A percentile compares a stretch with the other conserved stretches of the same genome.
These are phyloP conservation scores for Cladosporium velox DNA, from an alignment of 2,329 filamentous ascomycete genomes.

Conservation along the genomic window DNA sequence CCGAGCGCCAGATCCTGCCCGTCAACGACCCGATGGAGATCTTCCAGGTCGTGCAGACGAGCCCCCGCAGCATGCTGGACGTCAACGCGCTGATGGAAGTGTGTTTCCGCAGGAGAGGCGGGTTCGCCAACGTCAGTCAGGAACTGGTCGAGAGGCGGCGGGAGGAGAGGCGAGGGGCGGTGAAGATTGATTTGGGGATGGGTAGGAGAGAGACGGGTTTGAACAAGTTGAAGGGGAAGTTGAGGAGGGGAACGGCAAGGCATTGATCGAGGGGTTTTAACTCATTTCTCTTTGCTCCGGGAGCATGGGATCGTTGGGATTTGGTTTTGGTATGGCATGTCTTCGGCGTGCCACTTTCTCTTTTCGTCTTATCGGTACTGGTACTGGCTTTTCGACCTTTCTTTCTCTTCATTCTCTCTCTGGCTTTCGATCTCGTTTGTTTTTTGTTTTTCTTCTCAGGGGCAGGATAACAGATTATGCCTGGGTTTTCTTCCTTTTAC, in stretches of 20 bases:
- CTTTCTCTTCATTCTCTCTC: background rate
- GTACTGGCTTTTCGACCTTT: background rate
- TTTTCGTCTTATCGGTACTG: background rate
- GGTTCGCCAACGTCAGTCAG: conserved; percentile 79
- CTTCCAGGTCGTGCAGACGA: conserved; percentile 87
- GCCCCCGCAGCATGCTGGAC: conserved; percentile 79
- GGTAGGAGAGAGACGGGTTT: conserved; percentile 11
- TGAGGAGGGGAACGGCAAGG: conserved; percentile 17
- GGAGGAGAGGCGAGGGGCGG: conserved; percentile 56
- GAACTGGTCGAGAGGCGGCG: conserved; percentile 76
- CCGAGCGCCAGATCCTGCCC: conserved; percentile 75
- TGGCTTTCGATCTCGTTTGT: background rate
- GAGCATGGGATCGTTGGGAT: background rate
- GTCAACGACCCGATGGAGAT: conserved; percentile 91
- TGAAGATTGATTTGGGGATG: conserved; percentile 24
- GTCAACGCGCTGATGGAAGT: conserved; percentile 79
- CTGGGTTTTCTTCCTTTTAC: background rate
- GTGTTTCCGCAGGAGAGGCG: conserved; percentile 68
- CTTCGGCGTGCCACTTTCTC: background rate
- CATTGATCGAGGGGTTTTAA: background rate
- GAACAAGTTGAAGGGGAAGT: conserved; percentile 13
- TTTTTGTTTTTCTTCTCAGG: background rate
- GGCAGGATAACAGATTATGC: background rate
- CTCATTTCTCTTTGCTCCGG: background rate
- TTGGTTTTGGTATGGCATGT: background rate